A percentile compares a stretch with the other conserved stretches of the same genome.
phyloP scores from a whole-genome alignment of 495 filamentous ascomycete species.

The Echria macrotheca region DNA sequence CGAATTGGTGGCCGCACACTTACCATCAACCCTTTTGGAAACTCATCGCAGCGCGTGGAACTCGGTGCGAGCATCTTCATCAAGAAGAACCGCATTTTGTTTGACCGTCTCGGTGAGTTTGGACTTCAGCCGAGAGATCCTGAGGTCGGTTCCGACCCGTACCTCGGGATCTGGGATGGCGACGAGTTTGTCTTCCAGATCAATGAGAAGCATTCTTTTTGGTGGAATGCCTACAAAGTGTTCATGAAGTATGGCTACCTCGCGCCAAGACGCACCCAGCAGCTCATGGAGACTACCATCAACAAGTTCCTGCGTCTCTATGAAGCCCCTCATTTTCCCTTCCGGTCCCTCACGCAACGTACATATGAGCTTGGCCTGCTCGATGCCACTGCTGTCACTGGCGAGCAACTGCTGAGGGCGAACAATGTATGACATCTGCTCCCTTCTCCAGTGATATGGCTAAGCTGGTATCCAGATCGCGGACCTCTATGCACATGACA shows the following conservation, averaged over 20 bases:
- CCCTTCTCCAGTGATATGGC: neutral
- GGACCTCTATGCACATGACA: conserved; percentile 64
- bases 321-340: conserved; percentile 76
- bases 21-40: conserved; percentile 74
- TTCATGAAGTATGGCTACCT: conserved; percentile 75
- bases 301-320: conserved; percentile 78
- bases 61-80: conserved; percentile 93
- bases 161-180: conserved; percentile 85
- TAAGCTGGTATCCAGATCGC: conserved; percentile 43
- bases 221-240: conserved; percentile 77
- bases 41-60: conserved; percentile 68
- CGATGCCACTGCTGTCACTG: conserved; percentile 60
- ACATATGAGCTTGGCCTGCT: conserved; percentile 61
- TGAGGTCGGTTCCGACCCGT: conserved; percentile 30
- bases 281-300: conserved; percentile 65
- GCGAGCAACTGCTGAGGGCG: conserved; percentile 59
- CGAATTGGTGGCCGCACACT: conserved; percentile 86
- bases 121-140: conserved; percentile 47
- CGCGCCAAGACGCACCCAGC: conserved; percentile 67
- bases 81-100: conserved; percentile 74
- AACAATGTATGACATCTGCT: conserved; percentile 53
- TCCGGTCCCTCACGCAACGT: conserved; percentile 61
- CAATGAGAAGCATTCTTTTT: conserved; percentile 44
- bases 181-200: conserved; percentile 62
- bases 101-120: conserved; percentile 67